A percentile compares a stretch with the other conserved stretches of the same genome.
Evolutionary conservation across 2,329 filamentous ascomycete species (phyloP).

Genomic region (Sclerotinia glacialis): DNA sequence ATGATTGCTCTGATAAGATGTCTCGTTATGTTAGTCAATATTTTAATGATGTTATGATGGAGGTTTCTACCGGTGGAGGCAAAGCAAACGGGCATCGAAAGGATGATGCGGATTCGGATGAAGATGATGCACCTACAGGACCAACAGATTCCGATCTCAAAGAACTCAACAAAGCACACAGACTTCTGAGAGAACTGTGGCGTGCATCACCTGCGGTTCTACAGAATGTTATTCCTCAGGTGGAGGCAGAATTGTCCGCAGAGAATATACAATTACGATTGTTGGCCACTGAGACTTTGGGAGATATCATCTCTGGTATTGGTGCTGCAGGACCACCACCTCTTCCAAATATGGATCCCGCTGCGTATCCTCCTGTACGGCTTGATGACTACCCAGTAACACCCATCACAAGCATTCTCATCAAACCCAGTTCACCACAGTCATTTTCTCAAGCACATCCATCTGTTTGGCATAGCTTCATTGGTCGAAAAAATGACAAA

Average conservation of each 20-base stretch:
- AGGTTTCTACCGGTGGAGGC: conserved; percentile 60
- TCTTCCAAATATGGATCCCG: conserved; percentile 69
- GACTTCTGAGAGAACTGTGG: conserved; percentile 88
- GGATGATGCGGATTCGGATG: conserved; percentile 59
- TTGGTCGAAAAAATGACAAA: conserved; percentile 84
- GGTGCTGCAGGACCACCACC: conserved; percentile 84
- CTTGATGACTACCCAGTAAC: conserved; percentile 56
- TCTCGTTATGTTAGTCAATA: conserved; percentile 91
- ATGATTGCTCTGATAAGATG: conserved; percentile 88
- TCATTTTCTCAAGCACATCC: conserved; percentile 84
- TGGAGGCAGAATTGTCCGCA: conserved; percentile 87
- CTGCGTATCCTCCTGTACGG: conserved; percentile 76
- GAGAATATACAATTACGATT: conserved; percentile 84
- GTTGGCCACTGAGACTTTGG: conserved; percentile 88
- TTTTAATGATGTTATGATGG: conserved; percentile 94
- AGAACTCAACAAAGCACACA: conserved; percentile 86
- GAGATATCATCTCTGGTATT: conserved; percentile 91
- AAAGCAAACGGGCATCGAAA: conserved; percentile 53
- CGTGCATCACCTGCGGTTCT: conserved; percentile 83
- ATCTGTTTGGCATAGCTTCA: conserved; percentile 76
- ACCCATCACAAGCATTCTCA: conserved; percentile 61
- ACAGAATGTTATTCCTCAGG: conserved; percentile 87
- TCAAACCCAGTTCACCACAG: conserved; percentile 80
- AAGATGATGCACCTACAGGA: conserved; percentile 57
- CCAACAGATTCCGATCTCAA: conserved; percentile 81